Percentiles rank a stretch among this genome's conserved stretches.
Evolutionary conservation across 257 asterid genomes (phyloP).

Genomic region (Solanum infundibuliforme): DNA sequence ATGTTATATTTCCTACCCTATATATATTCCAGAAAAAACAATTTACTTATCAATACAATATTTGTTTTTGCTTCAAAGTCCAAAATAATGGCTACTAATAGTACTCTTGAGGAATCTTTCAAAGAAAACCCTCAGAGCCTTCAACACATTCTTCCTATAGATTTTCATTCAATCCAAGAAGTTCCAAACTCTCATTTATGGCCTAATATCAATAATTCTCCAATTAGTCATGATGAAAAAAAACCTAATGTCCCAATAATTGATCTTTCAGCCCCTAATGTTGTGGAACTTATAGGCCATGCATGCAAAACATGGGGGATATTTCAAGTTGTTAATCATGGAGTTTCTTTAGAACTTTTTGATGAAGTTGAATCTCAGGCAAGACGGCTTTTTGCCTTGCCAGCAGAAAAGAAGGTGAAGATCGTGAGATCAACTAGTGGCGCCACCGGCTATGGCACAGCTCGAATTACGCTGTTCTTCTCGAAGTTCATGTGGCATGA

Average conservation of each 20-base stretch:
- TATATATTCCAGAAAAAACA: neutral
- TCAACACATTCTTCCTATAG: neutral
- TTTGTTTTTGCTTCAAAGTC: neutral
- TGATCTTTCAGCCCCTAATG: constrained; percentile 36
- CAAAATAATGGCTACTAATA: constrained; percentile 3
- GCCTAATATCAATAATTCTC: neutral
- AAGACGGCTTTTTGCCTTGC: constrained; percentile 38
- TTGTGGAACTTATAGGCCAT: constrained; percentile 29
- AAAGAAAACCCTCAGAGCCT: constrained; percentile 25
- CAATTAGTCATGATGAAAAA: neutral
- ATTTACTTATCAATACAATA: neutral
- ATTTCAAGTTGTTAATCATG: constrained; percentile 55
- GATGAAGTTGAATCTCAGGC: constrained; percentile 42
- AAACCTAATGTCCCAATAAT: constrained; percentile 19
- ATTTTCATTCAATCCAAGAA: neutral
- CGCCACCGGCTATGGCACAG: constrained; percentile 18
- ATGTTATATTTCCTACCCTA: neutral
- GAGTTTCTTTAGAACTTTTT: constrained; percentile 20
- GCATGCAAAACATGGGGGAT: constrained; percentile 61
- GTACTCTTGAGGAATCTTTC: constrained; percentile 51
- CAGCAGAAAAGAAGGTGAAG: constrained; percentile 30
- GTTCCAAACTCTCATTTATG: neutral
- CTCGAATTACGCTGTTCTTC: neutral
- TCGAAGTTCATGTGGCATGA: neutral
- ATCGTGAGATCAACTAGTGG: constrained; percentile 17